These are phyloP conservation scores for Euryodendron excelsum DNA, from an alignment of 148 eudicot genomes.

Conservation along the genomic window DNA sequence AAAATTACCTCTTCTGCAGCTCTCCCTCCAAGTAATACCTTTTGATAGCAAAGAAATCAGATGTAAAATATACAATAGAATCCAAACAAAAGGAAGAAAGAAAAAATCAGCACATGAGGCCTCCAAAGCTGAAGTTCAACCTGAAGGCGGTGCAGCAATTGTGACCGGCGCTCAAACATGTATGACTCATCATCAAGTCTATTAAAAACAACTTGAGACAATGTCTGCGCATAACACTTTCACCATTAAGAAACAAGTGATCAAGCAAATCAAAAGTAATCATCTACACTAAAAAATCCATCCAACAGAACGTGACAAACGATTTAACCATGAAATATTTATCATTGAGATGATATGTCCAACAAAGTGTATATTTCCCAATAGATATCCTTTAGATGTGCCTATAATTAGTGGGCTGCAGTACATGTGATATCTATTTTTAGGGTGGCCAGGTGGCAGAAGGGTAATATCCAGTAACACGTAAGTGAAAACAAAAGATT, in stretches of 20 bases:
- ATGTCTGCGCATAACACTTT: slow-evolving; percentile 49
- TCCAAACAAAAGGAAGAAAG: slow-evolving; percentile 4
- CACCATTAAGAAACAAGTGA: neutral
- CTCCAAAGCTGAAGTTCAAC: slow-evolving; percentile 32
- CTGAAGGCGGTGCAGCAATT: slow-evolving; percentile 92
- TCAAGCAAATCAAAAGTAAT: neutral
- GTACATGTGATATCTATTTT: neutral
- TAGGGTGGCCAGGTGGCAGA: neutral
- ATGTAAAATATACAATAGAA: neutral
- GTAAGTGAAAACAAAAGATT: neutral
- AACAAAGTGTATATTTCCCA: neutral
- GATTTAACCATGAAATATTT: neutral
- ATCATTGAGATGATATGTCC: neutral
- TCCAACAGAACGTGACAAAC: neutral
- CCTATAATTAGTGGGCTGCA: neutral
- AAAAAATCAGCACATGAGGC: neutral
- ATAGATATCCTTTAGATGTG: neutral
- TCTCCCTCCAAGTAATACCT: slow-evolving; percentile 95
- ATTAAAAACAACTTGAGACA: slow-evolving; percentile 79
- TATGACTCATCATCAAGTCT: slow-evolving; percentile 84
- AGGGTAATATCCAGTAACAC: neutral
- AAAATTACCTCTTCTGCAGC: slow-evolving; percentile 94
- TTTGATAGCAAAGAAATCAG: slow-evolving; percentile 3
- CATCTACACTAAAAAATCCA: neutral
- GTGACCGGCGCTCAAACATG: slow-evolving; percentile 77